Base-by-base conservation (phyloP, 2,329 filamentous ascomycete species). In the Trichoderma sp. region DNA sequence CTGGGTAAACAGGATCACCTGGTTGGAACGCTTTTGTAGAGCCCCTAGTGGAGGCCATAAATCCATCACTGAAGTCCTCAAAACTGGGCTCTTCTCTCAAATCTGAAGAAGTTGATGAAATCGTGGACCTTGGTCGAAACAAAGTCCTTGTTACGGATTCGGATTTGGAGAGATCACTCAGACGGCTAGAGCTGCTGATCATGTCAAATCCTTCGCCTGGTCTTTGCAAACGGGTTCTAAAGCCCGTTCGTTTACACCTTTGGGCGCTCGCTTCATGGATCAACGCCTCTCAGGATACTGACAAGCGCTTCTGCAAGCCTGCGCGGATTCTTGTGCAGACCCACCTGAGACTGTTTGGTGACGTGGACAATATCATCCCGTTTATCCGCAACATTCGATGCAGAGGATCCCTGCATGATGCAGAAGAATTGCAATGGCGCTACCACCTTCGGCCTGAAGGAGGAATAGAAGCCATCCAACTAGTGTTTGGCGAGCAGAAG, bases 181-280 rank as follows among this genome's bases (percentile, higher is more conserved):
- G 79, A 37, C 83, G 89, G 18, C 76, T 93, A 0, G 82, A 81
- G 43, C 81, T 83, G 0, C 78, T 93, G 1, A 76, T 89, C 1
- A 81, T 86, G 24, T 90, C 89, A 0, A 90, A 90, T 73, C 89
- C 89, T 0, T 90, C 91, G 67, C 87, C 89, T 0, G 89, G 89
- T 0, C 78, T 92, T 11, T 86, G 88, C 55, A 88, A 84, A 71
- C 82, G 90, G 61, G 79, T 93, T 0, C 77, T 92, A 2, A 80
- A 81, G 3, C 87, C 87, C 0, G 74, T 91, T 2, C 73, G 91
- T 3, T 77, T 88, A 5, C 85, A 89, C 1, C 79, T 93, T 0
- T 93, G 90, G 90, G 81, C 84, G 1, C 75, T 92, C 18, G 80
- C 86, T 0, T 86, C 85, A 5, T 88, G 87, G 83, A 73, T 78